A percentile compares a stretch with the other conserved stretches of the same genome.
These are phyloP conservation scores for Wickerhamomyces bovis DNA, from an alignment of 805 yeast species.

Conservation along the genomic window DNA sequence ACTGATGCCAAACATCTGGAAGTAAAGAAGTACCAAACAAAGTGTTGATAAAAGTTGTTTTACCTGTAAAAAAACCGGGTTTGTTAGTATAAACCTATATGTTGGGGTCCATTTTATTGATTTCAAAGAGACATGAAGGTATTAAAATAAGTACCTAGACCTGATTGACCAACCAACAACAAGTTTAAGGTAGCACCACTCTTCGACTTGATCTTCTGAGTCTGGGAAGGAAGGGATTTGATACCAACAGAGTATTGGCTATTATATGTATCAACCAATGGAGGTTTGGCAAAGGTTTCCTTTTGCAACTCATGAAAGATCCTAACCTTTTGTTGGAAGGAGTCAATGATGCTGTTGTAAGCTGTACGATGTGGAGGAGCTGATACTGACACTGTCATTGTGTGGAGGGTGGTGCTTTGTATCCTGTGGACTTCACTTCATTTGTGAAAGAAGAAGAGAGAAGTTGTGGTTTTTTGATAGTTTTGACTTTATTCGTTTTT, in stretches of 20 bases:
- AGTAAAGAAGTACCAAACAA: conserved; percentile 51
- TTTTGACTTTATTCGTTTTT: background rate
- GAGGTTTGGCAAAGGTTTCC: background rate
- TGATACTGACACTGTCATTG: background rate
- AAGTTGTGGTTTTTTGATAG: too few relatives aligned
- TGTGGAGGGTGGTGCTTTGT: background rate
- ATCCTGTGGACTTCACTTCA: too few relatives aligned
- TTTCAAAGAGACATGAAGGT: too few relatives aligned
- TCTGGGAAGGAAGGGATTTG: conserved; percentile 24
- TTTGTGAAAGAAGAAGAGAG: too few relatives aligned
- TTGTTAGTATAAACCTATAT: too few relatives aligned
- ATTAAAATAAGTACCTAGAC: conserved; percentile 62
- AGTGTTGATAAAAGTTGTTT: conserved; percentile 75
- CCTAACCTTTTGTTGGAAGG: background rate
- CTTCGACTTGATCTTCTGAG: conserved; percentile 29
- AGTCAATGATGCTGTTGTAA: background rate
- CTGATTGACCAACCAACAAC: conserved; percentile 83
- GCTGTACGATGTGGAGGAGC: background rate
- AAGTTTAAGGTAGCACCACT: conserved; percentile 73
- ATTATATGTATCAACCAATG: conserved; percentile 1
- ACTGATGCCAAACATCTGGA: conserved; percentile 36
- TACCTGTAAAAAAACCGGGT: conserved; percentile 33
- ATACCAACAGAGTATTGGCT: conserved; percentile 20
- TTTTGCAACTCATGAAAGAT: background rate
- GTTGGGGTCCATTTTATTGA: too few relatives aligned